Evolutionary conservation across 257 asterid genomes (phyloP).

Genomic region (Lavandula angustifolia): DNA sequence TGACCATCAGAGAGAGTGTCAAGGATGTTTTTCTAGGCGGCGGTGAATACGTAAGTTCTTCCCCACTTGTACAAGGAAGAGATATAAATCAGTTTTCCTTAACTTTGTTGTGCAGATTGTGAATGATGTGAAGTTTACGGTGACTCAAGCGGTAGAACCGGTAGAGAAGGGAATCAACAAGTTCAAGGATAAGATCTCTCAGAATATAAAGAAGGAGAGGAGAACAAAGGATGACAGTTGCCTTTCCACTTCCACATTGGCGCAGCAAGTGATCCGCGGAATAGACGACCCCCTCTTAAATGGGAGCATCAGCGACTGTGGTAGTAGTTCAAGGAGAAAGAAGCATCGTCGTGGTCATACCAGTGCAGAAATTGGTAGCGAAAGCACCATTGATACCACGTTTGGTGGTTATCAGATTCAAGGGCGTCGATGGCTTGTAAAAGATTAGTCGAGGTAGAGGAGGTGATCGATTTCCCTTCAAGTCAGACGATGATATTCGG

Average conservation of each 20-base stretch:
- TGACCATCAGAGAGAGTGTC: conserved; percentile 86
- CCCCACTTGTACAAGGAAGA: neutral
- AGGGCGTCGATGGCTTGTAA: conserved; percentile 85
- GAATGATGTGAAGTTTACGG: conserved; percentile 88
- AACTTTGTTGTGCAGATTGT: conserved; percentile 59
- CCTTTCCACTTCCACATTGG: conserved; percentile 50
- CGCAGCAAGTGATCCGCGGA: conserved; percentile 69
- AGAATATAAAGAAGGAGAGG: conserved; percentile 80
- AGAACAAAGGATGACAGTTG: conserved; percentile 77
- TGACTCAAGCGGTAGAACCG: conserved; percentile 93
- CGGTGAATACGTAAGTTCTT: conserved; percentile 82
- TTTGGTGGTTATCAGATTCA: conserved; percentile 65
- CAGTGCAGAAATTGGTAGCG: conserved; percentile 90
- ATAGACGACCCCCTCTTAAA: conserved; percentile 92
- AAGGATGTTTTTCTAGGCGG: conserved; percentile 85
- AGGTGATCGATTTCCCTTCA: neutral
- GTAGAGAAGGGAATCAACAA: conserved; percentile 86
- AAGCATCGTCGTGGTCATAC: conserved; percentile 77
- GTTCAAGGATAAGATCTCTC: conserved; percentile 77
- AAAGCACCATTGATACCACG: conserved; percentile 52
- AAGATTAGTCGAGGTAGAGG: conserved; percentile 46
- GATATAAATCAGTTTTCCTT: neutral
- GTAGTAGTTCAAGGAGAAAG: conserved; percentile 59
- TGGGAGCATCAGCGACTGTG: conserved; percentile 84
- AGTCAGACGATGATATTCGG: neutral